phyloP scores from a whole-genome alignment of 2,329 filamentous ascomycete genomes.

The Colletotrichum sidae region DNA sequence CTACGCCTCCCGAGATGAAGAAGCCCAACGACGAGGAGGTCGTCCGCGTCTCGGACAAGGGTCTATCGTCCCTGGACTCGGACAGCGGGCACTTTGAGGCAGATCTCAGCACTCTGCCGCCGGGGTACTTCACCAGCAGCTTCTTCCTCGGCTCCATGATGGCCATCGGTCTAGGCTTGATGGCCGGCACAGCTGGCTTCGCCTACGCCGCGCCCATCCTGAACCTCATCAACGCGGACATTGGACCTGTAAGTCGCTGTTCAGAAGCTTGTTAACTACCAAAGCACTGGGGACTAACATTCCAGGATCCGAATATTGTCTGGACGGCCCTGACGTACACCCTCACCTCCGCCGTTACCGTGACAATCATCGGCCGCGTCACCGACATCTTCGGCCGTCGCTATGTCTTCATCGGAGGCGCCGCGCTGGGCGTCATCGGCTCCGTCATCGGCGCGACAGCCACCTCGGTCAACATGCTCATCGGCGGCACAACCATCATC shows the following conservation, averaged over 20 bases:
- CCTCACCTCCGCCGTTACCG: constrained; percentile 43
- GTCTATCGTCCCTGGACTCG: neutral
- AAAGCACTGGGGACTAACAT: too few species aligned
- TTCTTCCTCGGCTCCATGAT: constrained; percentile 44
- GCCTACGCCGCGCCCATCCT: constrained; percentile 40
- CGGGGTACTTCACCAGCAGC: constrained; percentile 42
- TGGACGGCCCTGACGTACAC: constrained; percentile 47
- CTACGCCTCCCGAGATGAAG: neutral
- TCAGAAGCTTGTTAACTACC: too few species aligned
- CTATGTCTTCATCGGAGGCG: constrained; percentile 44
- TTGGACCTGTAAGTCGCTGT: constrained; percentile 37
- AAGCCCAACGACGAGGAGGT: constrained; percentile 20
- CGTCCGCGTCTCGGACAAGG: constrained; percentile 1
- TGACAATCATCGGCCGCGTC: constrained; percentile 43
- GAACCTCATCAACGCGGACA: constrained; percentile 49
- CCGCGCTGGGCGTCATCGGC: constrained; percentile 49
- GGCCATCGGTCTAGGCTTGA: constrained; percentile 42
- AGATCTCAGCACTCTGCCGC: constrained; percentile 39
- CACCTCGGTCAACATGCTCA: constrained; percentile 49
- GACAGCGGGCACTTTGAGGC: constrained; percentile 37
- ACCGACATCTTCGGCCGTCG: constrained; percentile 45
- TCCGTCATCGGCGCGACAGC: constrained; percentile 51
- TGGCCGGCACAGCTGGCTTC: constrained; percentile 45
- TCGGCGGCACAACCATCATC: constrained; percentile 50
- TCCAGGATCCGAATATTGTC: constrained; percentile 42